Percentiles rank a stretch among this genome's conserved stretches.
Evolutionary conservation across 257 asterid genomes (phyloP).

Genomic region (Solanum clarkiae): DNA sequence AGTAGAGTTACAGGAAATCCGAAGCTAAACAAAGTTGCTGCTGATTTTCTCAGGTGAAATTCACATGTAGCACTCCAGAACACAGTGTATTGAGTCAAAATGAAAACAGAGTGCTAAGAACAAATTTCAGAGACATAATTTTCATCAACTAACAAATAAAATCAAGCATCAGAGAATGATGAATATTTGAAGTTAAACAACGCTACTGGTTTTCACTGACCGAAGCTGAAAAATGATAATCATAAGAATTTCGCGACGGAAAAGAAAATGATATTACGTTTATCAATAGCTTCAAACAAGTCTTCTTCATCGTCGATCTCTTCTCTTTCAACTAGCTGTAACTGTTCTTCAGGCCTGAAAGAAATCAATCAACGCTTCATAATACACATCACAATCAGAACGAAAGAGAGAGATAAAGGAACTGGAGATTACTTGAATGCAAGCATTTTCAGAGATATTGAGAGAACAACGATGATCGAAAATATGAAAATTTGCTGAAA

Average conservation of each 20-base stretch:
- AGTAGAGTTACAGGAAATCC: neutral
- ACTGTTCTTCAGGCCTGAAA: conserved; percentile 81
- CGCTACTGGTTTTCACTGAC: neutral
- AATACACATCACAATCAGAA: neutral
- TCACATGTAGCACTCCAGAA: neutral
- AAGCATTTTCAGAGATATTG: conserved; percentile 22
- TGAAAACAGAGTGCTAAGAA: neutral
- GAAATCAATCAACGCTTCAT: conserved; percentile 1
- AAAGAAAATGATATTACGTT: neutral
- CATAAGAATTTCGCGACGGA: neutral
- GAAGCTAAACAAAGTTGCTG: neutral
- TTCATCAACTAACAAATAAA: neutral
- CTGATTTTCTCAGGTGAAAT: neutral
- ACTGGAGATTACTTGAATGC: conserved; percentile 52
- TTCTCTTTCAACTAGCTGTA: conserved; percentile 85
- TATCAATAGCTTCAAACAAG: conserved; percentile 57
- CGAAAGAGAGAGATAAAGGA: neutral
- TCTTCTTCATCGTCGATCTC: conserved; percentile 90
- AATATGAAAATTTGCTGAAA: conserved; percentile 4
- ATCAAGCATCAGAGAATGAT: neutral
- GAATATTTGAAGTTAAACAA: neutral
- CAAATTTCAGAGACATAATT: neutral
- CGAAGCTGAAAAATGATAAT: neutral
- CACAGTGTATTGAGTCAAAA: neutral
- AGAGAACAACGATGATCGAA: conserved; percentile 1